Evolutionary conservation across 768 basidiomycete genomes (phyloP).

Genomic region (Mycena albidolilacea): DNA sequence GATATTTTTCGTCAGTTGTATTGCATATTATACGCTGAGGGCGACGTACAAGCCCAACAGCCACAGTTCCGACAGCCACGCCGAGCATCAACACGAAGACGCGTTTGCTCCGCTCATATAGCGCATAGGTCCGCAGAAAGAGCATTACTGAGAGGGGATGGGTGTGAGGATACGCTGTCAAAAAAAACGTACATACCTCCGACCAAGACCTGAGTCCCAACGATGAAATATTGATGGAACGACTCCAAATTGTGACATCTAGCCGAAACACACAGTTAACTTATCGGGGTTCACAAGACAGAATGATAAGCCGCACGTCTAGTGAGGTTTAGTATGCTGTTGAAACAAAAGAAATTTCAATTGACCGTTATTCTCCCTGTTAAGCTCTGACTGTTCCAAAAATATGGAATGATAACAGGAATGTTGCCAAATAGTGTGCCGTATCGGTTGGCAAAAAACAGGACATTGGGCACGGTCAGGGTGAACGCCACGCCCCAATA

Average conservation of each 20-base stretch:
- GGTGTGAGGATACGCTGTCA: slow-evolving; percentile 9
- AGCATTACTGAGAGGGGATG: slow-evolving; percentile 11
- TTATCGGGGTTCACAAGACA: not conserved
- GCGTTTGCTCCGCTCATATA: not conserved
- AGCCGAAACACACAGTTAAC: not conserved
- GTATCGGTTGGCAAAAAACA: not conserved
- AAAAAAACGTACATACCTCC: slow-evolving; percentile 11
- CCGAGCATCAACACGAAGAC: slow-evolving; percentile 12
- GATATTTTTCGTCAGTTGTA: slow-evolving; percentile 7
- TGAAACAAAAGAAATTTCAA: not conserved
- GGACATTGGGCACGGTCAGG: not conserved
- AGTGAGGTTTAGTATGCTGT: slow-evolving; percentile 1
- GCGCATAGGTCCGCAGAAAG: slow-evolving; percentile 12
- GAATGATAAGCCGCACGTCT: slow-evolving; percentile 1
- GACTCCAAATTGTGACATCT: not conserved
- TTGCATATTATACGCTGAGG: slow-evolving; percentile 4
- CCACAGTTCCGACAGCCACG: slow-evolving; percentile 5
- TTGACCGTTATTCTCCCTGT: not conserved
- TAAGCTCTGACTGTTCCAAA: no score
- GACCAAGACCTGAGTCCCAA: slow-evolving; percentile 1
- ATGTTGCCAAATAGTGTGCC: no score
- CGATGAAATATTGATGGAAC: slow-evolving; percentile 6
- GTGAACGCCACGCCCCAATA: no score
- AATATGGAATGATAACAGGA: no score
- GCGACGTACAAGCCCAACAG: slow-evolving; percentile 10